Evolutionary conservation across 1,139 yeast species (phyloP).

Genomic region (Blastobotrys serpentis): DNA sequence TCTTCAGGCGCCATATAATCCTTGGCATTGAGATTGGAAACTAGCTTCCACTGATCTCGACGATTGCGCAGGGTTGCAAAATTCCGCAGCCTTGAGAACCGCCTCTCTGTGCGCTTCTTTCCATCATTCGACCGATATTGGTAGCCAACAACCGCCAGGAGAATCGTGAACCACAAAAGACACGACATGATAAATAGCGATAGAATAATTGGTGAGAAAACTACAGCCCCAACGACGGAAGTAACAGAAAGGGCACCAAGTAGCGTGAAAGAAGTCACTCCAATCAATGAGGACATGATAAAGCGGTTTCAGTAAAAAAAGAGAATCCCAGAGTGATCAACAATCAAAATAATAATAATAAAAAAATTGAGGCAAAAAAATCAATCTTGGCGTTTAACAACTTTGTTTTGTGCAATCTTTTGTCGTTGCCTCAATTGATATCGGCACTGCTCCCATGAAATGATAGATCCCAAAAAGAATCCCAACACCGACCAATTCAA

Average conservation of each 20-base stretch:
- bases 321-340: too few relatives aligned
- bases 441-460: slow-evolving; percentile 94
- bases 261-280: slow-evolving; percentile 14
- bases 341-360: too few relatives aligned
- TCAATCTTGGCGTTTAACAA: slow-evolving; percentile 13
- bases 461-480: slow-evolving; percentile 71
- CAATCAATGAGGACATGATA: slow-evolving; percentile 22
- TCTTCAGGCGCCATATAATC: slow-evolving; percentile 13
- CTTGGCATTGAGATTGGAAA: slow-evolving; percentile 13
- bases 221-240: slow-evolving; percentile 18
- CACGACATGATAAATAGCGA: slow-evolving; percentile 17
- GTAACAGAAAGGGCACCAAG: slow-evolving; percentile 19
- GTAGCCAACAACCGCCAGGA: slow-evolving; percentile 17
- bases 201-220: slow-evolving; percentile 26
- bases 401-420: slow-evolving; percentile 35
- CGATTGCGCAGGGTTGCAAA: slow-evolving; percentile 11
- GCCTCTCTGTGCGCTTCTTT: not conserved
- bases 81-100: slow-evolving; percentile 8
- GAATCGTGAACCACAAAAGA: slow-evolving; percentile 21
- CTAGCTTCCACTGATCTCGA: slow-evolving; percentile 16
- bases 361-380: not conserved
- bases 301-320: too few relatives aligned
- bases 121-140: slow-evolving; percentile 12
- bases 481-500: slow-evolving; percentile 82
- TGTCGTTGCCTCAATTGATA: slow-evolving; percentile 62